A percentile compares a stretch with the other conserved stretches of the same genome.
phyloP scores from a whole-genome alignment of 441 rosid species.

The Omphalea diandra region DNA sequence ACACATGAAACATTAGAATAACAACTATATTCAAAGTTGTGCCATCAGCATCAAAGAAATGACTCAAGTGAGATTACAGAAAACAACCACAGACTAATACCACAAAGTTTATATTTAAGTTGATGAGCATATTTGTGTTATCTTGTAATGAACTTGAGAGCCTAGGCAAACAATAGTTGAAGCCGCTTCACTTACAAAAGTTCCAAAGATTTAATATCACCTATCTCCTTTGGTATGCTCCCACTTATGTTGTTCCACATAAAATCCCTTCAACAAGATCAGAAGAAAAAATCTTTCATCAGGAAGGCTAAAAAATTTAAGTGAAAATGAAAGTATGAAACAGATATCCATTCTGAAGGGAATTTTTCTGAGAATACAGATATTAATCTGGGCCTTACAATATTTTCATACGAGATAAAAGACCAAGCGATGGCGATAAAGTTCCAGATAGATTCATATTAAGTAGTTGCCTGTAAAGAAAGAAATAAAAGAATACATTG shows the following conservation, averaged over 20 bases:
- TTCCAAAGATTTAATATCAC: conserved; percentile 61
- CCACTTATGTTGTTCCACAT: conserved; percentile 94
- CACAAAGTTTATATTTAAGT: background rate
- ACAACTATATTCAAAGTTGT: background rate
- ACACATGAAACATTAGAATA: background rate
- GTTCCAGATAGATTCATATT: conserved; percentile 73
- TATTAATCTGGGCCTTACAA: conserved; percentile 47
- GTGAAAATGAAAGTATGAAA: conserved; percentile 1
- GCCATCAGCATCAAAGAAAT: background rate
- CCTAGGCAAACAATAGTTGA: conserved; percentile 13
- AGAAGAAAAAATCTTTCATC: conserved; percentile 23
- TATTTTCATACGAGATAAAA: conserved; percentile 54
- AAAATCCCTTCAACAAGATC: conserved; percentile 58
- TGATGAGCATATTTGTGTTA: background rate
- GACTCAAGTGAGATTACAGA: background rate
- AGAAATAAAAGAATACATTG: background rate
- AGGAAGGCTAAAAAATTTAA: conserved; percentile 9
- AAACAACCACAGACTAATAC: background rate
- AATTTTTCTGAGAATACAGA: background rate
- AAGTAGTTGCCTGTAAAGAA: conserved; percentile 65
- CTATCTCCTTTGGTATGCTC: conserved; percentile 88
- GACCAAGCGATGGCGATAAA: conserved; percentile 80
- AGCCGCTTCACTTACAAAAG: conserved; percentile 68
- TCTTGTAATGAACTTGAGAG: background rate
- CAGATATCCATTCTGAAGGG: background rate